These are phyloP conservation scores for Alternaria sp. DNA, from an alignment of 2,329 filamentous ascomycete genomes.

Conservation along the genomic window DNA sequence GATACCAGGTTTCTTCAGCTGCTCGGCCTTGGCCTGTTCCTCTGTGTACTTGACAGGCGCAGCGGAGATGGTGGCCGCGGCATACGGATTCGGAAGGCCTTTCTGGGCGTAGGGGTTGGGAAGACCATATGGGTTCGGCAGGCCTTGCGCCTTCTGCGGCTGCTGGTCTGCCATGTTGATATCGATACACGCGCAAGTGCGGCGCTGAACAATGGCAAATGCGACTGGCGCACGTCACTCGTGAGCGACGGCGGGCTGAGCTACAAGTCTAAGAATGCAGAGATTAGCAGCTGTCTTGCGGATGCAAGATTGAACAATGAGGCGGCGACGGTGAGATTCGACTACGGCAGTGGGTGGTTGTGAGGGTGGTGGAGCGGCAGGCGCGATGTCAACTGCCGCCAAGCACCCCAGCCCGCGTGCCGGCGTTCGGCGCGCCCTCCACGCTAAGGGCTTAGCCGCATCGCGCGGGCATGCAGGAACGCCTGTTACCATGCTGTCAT, in stretches of 20 bases:
- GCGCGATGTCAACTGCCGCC: slow-evolving; percentile 1
- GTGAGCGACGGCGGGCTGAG: neutral
- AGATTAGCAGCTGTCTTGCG: neutral
- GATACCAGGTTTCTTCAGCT: slow-evolving; percentile 44
- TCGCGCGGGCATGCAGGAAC: slow-evolving; percentile 20
- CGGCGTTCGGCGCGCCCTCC: slow-evolving; percentile 2
- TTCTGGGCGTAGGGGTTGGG: slow-evolving; percentile 37
- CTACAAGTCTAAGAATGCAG: neutral
- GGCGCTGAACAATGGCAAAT: slow-evolving; percentile 8
- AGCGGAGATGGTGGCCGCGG: slow-evolving; percentile 33
- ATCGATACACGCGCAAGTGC: slow-evolving; percentile 11
- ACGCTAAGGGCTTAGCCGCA: slow-evolving; percentile 17
- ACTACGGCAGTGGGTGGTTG: neutral
- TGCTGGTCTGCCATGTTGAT: slow-evolving; percentile 34
- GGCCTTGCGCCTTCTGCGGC: slow-evolving; percentile 29
- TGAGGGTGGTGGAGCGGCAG: slow-evolving; percentile 4
- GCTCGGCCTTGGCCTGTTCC: slow-evolving; percentile 41
- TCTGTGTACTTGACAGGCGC: slow-evolving; percentile 37
- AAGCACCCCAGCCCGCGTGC: slow-evolving; percentile 1
- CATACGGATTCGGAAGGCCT: slow-evolving; percentile 39
- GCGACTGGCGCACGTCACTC: neutral
- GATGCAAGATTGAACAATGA: neutral
- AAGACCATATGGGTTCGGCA: slow-evolving; percentile 38
- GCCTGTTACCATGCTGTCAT: slow-evolving; percentile 17
- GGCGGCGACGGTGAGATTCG: neutral